These are phyloP conservation scores for Polyplosphaeria fusca DNA, from an alignment of 495 filamentous ascomycete species.

Conservation along the genomic window DNA sequence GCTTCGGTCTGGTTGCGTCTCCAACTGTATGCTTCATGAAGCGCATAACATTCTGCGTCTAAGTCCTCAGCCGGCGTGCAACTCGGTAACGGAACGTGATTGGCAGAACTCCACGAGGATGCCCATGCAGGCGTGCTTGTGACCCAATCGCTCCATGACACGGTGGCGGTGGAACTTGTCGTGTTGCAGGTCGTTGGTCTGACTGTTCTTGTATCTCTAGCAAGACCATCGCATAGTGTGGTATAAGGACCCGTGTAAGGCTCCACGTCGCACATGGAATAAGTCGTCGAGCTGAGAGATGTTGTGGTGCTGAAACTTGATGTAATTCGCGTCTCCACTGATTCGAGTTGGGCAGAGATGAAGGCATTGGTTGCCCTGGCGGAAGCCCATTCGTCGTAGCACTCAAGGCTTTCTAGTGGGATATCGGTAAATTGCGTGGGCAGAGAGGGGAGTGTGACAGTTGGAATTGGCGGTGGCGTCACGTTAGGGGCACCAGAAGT, in stretches of 20 bases:
- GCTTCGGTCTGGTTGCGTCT: conserved; percentile 9
- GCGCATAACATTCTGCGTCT: conserved; percentile 9
- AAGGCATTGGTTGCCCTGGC: conserved; percentile 8
- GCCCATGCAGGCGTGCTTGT: too few relatives aligned
- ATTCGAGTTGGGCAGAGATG: conserved; percentile 15
- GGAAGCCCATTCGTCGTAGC: conserved; percentile 15
- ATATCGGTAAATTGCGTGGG: conserved; percentile 13
- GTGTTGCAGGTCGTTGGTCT: too few relatives aligned
- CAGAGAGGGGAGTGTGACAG: conserved; percentile 6
- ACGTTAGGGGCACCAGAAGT: neutral
- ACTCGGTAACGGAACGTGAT: too few relatives aligned
- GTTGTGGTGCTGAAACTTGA: conserved; percentile 11
- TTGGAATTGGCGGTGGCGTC: conserved; percentile 9
- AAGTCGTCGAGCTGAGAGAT: conserved; percentile 10
- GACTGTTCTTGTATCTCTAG: too few relatives aligned
- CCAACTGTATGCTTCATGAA: conserved; percentile 18
- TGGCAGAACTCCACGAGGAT: too few relatives aligned
- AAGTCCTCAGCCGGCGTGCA: too few relatives aligned
- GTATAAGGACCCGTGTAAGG: conserved; percentile 3
- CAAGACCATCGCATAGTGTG: conserved; percentile 13
- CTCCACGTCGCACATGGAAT: conserved; percentile 11
- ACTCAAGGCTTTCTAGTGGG: conserved; percentile 5
- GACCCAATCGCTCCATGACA: too few relatives aligned
- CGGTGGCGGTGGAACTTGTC: too few relatives aligned
- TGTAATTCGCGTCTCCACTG: conserved; percentile 18